Conservation (phyloP, 2,329 filamentous ascomycete genomes). For the Microascus cirrosus region DNA sequence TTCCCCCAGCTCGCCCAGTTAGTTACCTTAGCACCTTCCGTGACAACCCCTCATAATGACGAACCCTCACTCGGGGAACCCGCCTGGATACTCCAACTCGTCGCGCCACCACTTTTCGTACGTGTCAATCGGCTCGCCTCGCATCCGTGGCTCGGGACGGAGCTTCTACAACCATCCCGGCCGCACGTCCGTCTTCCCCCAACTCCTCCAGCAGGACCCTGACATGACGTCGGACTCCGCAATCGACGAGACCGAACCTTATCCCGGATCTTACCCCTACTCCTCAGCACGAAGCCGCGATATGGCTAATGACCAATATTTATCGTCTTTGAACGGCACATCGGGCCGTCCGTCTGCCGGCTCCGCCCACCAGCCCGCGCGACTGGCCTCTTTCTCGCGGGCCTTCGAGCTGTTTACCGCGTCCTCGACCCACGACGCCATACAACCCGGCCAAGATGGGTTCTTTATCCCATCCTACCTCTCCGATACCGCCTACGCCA, state of each 20-base stretch:
- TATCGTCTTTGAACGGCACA: constrained; percentile 13
- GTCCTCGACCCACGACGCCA: constrained; percentile 15
- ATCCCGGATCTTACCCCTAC: constrained; percentile 10
- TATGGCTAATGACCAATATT: constrained; percentile 22
- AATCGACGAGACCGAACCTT: constrained; percentile 19
- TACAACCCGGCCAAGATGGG: constrained; percentile 12
- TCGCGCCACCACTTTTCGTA: constrained; percentile 24
- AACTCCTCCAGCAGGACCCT: constrained; percentile 35
- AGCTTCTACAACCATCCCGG: constrained; percentile 23
- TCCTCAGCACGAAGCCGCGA: constrained; percentile 10
- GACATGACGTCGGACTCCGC: constrained; percentile 21
- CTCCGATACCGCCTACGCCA: constrained; percentile 63
- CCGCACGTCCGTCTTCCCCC: constrained; percentile 34
- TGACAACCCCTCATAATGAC: constrained; percentile 22
- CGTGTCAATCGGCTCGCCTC: constrained; percentile 18
- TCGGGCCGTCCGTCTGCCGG: constrained; percentile 8
- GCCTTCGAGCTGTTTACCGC: constrained; percentile 39
- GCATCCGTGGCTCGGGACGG: constrained; percentile 10
- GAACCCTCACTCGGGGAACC: constrained; percentile 23
- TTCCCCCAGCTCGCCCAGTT: not conserved
- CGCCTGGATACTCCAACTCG: constrained; percentile 18
- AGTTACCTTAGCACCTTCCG: not conserved
- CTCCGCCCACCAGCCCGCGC: not conserved
- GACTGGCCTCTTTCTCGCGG: constrained; percentile 35
- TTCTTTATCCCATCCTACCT: constrained; percentile 76